phyloP scores from a whole-genome alignment of 805 yeast genomes.

The Cyberlindnera amylophila region DNA sequence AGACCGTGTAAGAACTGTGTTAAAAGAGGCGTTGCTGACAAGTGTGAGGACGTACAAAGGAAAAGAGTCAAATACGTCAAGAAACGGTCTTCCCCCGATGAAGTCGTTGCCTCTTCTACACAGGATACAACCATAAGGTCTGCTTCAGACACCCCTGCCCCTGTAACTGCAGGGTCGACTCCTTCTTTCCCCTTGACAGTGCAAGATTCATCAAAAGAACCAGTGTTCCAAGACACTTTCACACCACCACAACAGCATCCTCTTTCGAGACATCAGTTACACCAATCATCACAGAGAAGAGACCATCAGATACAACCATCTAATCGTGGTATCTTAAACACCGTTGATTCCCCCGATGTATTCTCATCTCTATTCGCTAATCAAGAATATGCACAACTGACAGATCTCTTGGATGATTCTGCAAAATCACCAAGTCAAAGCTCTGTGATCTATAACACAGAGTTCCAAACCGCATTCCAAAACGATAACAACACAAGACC shows the following conservation, averaged over 20 bases:
- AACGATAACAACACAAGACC: slow-evolving; percentile 28
- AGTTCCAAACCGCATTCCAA: slow-evolving; percentile 28
- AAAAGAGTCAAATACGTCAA: slow-evolving; percentile 38
- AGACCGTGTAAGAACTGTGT: slow-evolving; percentile 72
- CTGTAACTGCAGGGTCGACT: background rate
- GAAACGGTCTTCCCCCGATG: slow-evolving; percentile 5
- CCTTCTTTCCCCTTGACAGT: background rate
- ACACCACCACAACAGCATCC: slow-evolving; percentile 9
- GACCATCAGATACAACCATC: background rate
- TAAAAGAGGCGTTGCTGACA: slow-evolving; percentile 52
- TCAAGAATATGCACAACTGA: slow-evolving; percentile 39
- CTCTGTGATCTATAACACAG: slow-evolving; percentile 22
- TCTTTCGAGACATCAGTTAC: background rate
- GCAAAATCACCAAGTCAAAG: slow-evolving; percentile 24
- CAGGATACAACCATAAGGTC: background rate
- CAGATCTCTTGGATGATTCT: slow-evolving; percentile 33
- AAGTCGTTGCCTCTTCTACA: background rate
- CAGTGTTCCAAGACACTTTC: slow-evolving; percentile 1
- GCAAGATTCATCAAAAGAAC: background rate
- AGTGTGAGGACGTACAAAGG: slow-evolving; percentile 57
- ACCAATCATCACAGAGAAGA: background rate
- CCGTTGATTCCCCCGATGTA: slow-evolving; percentile 25
- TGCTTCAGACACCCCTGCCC: background rate
- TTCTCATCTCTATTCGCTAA: slow-evolving; percentile 34
- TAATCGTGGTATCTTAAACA: background rate